phyloP scores from a whole-genome alignment of 352 stramenopile species.

The Globisporangium nodosum region DNA sequence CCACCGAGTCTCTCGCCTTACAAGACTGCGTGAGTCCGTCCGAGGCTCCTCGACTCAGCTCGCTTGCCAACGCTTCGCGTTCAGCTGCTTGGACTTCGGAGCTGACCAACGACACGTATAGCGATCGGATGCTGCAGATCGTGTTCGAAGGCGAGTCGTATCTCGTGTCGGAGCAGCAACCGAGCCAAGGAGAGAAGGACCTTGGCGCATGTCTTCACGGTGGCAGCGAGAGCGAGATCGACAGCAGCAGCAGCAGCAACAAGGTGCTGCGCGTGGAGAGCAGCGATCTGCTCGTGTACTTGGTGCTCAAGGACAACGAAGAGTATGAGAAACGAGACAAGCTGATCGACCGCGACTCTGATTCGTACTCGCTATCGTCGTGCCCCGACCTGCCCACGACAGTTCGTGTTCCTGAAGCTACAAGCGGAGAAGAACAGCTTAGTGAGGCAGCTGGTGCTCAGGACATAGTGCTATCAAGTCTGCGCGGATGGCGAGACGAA shows the following conservation, averaged over 20 bases:
- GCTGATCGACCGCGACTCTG: background rate
- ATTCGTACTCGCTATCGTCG: background rate
- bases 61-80: background rate
- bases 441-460: too few species aligned
- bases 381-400: background rate
- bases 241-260: background rate
- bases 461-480: too few species aligned
- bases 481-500: too few species aligned
- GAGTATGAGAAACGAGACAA: background rate
- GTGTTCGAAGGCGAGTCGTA: conserved; percentile 7
- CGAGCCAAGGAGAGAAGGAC: background rate
- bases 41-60: conserved; percentile 1
- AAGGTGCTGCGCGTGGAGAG: conserved; percentile 10
- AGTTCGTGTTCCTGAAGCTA: background rate
- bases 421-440: too few species aligned
- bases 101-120: background rate
- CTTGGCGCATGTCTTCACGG: background rate
- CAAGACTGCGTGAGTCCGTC: background rate
- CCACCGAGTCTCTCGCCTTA: background rate
- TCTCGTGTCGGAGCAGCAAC: background rate
- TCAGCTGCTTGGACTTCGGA: background rate
- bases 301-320: background rate
- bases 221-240: background rate
- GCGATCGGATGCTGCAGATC: conserved; percentile 1
- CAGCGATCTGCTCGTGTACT: background rate